Base-by-base conservation (phyloP, 2,329 filamentous ascomycete genomes). In the Apiospora marii region DNA sequence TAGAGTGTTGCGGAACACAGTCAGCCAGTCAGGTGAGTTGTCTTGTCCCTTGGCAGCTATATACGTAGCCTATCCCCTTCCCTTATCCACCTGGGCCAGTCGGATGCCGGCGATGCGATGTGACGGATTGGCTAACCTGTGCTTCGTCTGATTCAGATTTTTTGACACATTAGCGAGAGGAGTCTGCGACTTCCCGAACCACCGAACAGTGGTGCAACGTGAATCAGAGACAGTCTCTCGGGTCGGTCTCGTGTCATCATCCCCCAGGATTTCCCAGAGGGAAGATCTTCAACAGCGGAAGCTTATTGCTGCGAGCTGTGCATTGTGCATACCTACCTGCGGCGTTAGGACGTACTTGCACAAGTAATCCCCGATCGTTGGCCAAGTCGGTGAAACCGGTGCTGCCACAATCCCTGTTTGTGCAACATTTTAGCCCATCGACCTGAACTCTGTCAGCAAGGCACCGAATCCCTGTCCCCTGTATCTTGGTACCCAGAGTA, bases 11-110 rank as follows among this genome's bases (percentile, higher is more conserved):
- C 53, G 24, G 37, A 44, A 43, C 27, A 41, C 41, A 46, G 34
- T 46, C 51, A 72, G 34, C 64, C 51, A 72, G 71, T 72, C 48
- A 44, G 37, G 71, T 72, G 48, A 72, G 71, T 72, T 30, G n/a
- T 43, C 16, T 46, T 12, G 44, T 12, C 37, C 64, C 24, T 43
- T 30, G 37, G 37, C 43, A 44, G 16, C 64, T 30, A 61, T 22
- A 61, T 37, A 22, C 30, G 53, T 34, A 61, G 37, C 19, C 51
- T 19, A 30, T 19, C 51, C 27, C 44, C 19, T 19, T 22, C 46
- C 46, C 6, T 49, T n/a, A 19, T 30, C 58, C 58, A 41, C 30
- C 34, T 34, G 4, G 30, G 30, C 58, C 30, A 34, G 8, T 19
- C 22, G 41, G 7, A 37, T 67, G 19, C 22, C 46, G 46, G 19